phyloP scores from a whole-genome alignment of 176 grass and related monocot species.

The Typha latifolia region DNA sequence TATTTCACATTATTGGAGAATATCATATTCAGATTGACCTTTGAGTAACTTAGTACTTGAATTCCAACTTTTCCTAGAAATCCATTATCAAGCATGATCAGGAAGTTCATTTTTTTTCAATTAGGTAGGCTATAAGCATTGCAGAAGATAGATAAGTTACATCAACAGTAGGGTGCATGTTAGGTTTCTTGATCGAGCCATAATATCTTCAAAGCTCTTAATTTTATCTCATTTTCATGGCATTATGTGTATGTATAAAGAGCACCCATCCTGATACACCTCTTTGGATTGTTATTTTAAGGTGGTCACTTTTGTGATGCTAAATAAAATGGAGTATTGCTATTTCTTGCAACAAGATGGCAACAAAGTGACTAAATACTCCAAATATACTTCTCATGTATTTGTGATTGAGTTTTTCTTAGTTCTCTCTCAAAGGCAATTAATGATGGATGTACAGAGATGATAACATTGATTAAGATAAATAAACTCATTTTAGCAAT shows the following conservation, averaged over 20 bases:
- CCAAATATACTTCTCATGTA: slow-evolving; percentile 29
- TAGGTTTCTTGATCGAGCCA: neutral
- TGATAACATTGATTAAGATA: too few species aligned
- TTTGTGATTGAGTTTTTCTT: neutral
- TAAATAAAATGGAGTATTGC: slow-evolving; percentile 38
- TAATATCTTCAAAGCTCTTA: neutral
- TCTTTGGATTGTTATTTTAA: slow-evolving; percentile 37
- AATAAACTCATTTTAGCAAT: neutral
- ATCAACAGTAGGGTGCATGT: neutral
- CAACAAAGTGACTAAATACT: slow-evolving; percentile 18
- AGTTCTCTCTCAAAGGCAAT: too few species aligned
- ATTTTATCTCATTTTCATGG: neutral
- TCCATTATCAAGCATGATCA: too few species aligned
- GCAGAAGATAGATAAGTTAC: too few species aligned
- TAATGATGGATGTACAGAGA: too few species aligned
- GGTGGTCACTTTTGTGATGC: slow-evolving; percentile 67
- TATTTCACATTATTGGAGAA: too few species aligned
- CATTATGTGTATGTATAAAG: slow-evolving; percentile 1
- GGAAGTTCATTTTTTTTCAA: too few species aligned
- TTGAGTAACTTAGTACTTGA: too few species aligned
- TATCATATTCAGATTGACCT: too few species aligned
- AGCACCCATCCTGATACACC: slow-evolving; percentile 79
- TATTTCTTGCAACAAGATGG: slow-evolving; percentile 31
- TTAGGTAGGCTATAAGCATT: too few species aligned
- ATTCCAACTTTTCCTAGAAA: too few species aligned